Evolutionary conservation across 257 asterid species (phyloP).

Genomic region (Solanum raphanifolium): DNA sequence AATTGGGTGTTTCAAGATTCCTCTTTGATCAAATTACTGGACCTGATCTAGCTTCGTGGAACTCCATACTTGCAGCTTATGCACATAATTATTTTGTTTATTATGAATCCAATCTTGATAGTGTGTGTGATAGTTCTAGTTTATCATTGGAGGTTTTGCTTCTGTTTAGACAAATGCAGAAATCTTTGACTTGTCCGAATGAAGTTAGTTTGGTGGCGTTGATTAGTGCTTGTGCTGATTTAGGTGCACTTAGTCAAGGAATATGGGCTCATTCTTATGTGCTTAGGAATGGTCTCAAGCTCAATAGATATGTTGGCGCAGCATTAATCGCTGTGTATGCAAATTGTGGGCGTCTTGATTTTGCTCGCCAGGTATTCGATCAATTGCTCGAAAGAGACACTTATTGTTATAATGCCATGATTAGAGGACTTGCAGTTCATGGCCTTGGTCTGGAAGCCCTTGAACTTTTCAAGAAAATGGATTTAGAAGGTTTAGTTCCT

Average conservation of each 20-base stretch:
- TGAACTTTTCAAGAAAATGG: constrained; percentile 36
- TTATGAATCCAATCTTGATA: neutral
- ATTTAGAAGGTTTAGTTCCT: constrained; percentile 13
- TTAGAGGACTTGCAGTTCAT: constrained; percentile 45
- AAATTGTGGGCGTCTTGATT: constrained; percentile 43
- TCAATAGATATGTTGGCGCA: constrained; percentile 33
- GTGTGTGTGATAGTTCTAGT: neutral
- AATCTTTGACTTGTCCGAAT: constrained; percentile 7
- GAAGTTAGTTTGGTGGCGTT: constrained; percentile 22
- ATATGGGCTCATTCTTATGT: constrained; percentile 37
- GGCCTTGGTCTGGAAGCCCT: constrained; percentile 45
- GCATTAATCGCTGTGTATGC: constrained; percentile 47
- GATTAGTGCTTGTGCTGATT: constrained; percentile 36
- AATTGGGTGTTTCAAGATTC: constrained; percentile 38
- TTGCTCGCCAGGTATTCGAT: constrained; percentile 32
- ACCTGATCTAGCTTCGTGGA: constrained; percentile 42
- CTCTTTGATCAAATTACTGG: constrained; percentile 26
- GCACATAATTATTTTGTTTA: constrained; percentile 8
- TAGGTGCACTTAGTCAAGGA: constrained; percentile 39
- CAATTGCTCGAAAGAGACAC: constrained; percentile 14
- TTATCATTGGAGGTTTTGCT: constrained; percentile 28
- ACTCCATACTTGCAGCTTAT: constrained; percentile 38
- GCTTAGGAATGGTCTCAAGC: constrained; percentile 6
- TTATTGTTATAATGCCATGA: constrained; percentile 49
- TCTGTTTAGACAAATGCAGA: constrained; percentile 35